Evolutionary conservation across 306 rosid species (phyloP).

Genomic region (Potentilla sterilis): DNA sequence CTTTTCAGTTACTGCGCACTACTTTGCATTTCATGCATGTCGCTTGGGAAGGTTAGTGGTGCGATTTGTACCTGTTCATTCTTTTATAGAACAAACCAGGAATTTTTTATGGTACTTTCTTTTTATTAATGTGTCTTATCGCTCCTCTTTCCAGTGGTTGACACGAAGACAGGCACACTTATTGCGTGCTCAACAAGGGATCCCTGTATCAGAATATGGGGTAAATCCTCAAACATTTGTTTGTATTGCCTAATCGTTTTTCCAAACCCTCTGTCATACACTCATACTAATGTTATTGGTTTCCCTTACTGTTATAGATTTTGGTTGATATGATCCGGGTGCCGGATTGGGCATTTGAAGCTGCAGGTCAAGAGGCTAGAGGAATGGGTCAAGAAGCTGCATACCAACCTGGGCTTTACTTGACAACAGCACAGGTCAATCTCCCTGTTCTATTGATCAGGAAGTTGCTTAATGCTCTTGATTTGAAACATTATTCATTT

Average conservation of each 20-base stretch:
- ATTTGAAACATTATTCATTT: background rate
- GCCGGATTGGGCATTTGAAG: slow-evolving; percentile 99
- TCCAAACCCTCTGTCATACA: background rate
- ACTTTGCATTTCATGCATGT: slow-evolving; percentile 77
- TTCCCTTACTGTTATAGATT: slow-evolving; percentile 48
- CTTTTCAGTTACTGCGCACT: slow-evolving; percentile 96
- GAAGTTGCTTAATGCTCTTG: slow-evolving; percentile 15
- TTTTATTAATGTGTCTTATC: background rate
- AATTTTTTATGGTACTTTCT: slow-evolving; percentile 15
- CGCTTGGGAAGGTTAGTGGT: slow-evolving; percentile 82
- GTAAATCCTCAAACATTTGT: slow-evolving; percentile 36
- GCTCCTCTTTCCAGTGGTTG: slow-evolving; percentile 66
- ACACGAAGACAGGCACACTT: slow-evolving; percentile 90
- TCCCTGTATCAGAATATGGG: slow-evolving; percentile 93
- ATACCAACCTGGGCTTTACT: slow-evolving; percentile 90
- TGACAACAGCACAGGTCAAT: slow-evolving; percentile 91
- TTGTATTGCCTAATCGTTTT: background rate
- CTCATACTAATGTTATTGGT: slow-evolving; percentile 20
- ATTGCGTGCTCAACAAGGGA: slow-evolving; percentile 93
- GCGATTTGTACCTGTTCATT: background rate
- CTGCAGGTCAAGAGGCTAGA: slow-evolving; percentile 95
- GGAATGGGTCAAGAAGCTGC: slow-evolving; percentile 95
- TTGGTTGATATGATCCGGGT: slow-evolving; percentile 95
- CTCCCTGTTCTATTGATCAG: background rate
- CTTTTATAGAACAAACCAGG: slow-evolving; percentile 2